Base-by-base conservation (phyloP, 352 stramenopile species). In the Albugo laibachii region DNA sequence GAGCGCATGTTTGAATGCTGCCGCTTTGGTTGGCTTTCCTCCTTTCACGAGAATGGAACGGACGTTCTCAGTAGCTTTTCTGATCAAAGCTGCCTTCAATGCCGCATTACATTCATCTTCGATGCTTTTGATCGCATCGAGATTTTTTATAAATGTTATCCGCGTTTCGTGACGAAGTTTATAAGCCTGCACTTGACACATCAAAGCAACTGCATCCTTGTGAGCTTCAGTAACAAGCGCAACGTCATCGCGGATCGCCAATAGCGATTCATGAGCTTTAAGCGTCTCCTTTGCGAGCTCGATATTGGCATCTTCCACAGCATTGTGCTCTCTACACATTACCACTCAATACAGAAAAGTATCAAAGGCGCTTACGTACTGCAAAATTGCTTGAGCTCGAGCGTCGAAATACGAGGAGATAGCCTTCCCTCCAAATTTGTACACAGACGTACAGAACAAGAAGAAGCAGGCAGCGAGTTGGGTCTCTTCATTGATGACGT, bases 121-220 rank as follows among this genome's bases (percentile, higher is more conserved):
- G 48, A 86, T 81, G 51, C 85, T 62, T 42, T 70, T 70, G 64
- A 89, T 84, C 46, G 76, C 73, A 59, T 89, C 76, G 51, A 89
- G 63, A 65, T 89, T 89, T 61, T 82, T 83, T 15, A 89, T 61
- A 53, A 86, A 89, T 47, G 73, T 83, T 39, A 86, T 74, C 53
- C 76, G 76, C 45, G 76, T 89, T 72, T 89, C 86, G 73, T 89
- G 76, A 52, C 69, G 71, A 49, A 89, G 59, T 64, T 89, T 89
- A 59, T 74, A 75, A 19, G 69, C 67, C 62, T 89, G 73, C 42
- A 89, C 76, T 56, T 83, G 46, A 71, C 76, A 89, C 73, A 89
- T 75, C 39, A 89, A 65, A 41, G 59, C 67, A 11, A 89, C 59
- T 24, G 73, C 73, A 35, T 83, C 76, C 67, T 86, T 83, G 70